These are phyloP conservation scores for Yamadazyma conglobata DNA, from an alignment of 1,139 yeast genomes.

Conservation along the genomic window DNA sequence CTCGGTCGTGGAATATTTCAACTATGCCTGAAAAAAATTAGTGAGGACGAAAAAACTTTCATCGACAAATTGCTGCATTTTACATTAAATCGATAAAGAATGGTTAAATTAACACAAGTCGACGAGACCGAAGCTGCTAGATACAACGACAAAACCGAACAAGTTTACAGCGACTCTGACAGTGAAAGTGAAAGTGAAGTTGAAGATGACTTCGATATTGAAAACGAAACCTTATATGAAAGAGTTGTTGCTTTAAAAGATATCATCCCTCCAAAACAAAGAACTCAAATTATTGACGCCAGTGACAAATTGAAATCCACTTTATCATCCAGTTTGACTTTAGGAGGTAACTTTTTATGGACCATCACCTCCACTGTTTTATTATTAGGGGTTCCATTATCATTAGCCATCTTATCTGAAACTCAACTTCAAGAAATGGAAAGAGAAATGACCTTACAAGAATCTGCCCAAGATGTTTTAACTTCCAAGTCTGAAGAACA, in stretches of 20 bases:
- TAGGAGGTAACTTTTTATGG: slow-evolving; percentile 81
- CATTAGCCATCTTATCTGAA: slow-evolving; percentile 85
- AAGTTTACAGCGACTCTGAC: slow-evolving; percentile 28
- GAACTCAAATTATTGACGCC: slow-evolving; percentile 46
- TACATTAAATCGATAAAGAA: slow-evolving; percentile 19
- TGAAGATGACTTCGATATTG: slow-evolving; percentile 72
- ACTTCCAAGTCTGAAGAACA: slow-evolving; percentile 68
- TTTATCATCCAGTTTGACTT: slow-evolving; percentile 46
- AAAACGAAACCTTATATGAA: slow-evolving; percentile 79
- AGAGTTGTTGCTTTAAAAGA: slow-evolving; percentile 90
- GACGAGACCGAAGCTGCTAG: slow-evolving; percentile 51
- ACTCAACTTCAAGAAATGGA: slow-evolving; percentile 93
- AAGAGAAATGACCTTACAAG: slow-evolving; percentile 84
- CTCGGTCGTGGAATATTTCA: too few relatives aligned
- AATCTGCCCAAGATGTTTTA: slow-evolving; percentile 77
- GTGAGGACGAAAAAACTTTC: slow-evolving; percentile 9
- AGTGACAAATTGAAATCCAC: slow-evolving; percentile 33
- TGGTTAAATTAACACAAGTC: slow-evolving; percentile 75
- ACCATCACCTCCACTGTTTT: slow-evolving; percentile 77
- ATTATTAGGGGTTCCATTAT: slow-evolving; percentile 88
- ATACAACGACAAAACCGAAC: slow-evolving; percentile 22
- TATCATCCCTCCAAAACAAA: slow-evolving; percentile 84
- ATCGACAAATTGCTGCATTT: slow-evolving; percentile 14
- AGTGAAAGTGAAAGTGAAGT: slow-evolving; percentile 59
- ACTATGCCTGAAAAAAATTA: too few relatives aligned